phyloP scores from a whole-genome alignment of 805 yeast genomes.

The Ogataea sp. region DNA sequence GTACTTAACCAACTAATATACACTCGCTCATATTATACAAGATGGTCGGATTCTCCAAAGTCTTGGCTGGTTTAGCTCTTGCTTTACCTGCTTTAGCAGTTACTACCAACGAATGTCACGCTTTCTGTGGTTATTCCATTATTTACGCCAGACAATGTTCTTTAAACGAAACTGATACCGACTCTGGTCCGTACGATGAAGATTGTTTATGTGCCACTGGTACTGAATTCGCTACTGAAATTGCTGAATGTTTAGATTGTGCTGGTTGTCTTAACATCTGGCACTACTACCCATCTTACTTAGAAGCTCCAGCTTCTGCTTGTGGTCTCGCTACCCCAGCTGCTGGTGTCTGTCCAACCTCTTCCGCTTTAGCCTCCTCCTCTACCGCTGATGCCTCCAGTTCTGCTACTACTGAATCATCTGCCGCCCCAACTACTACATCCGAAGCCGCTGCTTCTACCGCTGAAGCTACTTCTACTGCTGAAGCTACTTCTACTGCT shows the following conservation, averaged over 20 bases:
- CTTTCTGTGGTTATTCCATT: slow-evolving; percentile 24
- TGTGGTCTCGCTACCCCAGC: slow-evolving; percentile 3
- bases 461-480: neutral
- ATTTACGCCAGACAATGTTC: slow-evolving; percentile 21
- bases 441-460: neutral
- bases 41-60: neutral
- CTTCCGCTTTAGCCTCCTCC: neutral
- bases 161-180: slow-evolving; percentile 5
- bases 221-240: slow-evolving; percentile 18
- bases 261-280: slow-evolving; percentile 4
- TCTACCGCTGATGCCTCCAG: neutral
- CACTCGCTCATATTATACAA: neutral
- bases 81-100: neutral
- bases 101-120: slow-evolving; percentile 18
- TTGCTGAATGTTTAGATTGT: slow-evolving; percentile 26
- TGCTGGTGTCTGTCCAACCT: neutral
- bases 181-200: slow-evolving; percentile 22
- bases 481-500: neutral
- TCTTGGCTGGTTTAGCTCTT: neutral
- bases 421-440: neutral
- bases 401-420: neutral
- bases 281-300: slow-evolving; percentile 3
- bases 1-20: neutral
- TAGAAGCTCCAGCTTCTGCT: slow-evolving; percentile 3
- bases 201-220: slow-evolving; percentile 24